Evolutionary conservation across 2,329 filamentous ascomycete species (phyloP).

Genomic region (Sporothrix schenckii): DNA sequence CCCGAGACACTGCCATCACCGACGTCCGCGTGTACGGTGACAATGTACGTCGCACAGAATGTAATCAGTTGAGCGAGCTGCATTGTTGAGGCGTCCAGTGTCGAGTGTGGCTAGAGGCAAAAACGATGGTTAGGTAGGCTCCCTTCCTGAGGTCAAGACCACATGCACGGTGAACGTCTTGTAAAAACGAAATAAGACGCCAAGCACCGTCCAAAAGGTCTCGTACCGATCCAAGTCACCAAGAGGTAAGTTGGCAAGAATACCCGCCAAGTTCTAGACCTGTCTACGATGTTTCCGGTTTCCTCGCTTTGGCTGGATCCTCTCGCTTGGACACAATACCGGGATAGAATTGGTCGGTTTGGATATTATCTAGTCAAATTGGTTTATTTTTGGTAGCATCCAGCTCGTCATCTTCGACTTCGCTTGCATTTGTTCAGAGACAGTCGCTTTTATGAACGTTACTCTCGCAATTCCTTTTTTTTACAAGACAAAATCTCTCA

Average conservation of each 20-base stretch:
- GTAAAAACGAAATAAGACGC: background rate
- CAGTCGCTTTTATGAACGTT: background rate
- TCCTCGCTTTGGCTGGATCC: background rate
- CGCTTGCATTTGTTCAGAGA: background rate
- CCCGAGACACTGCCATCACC: conserved; percentile 5
- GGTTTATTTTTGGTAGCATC: background rate
- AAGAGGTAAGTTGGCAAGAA: too few species aligned
- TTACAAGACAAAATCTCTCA: background rate
- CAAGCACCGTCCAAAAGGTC: background rate
- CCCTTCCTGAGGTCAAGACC: background rate
- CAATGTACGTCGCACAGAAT: background rate
- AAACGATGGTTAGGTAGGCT: too few species aligned
- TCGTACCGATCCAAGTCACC: background rate
- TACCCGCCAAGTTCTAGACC: background rate
- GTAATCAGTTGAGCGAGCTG: background rate
- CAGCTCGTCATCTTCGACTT: background rate
- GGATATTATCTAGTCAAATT: background rate
- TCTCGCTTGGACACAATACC: conserved; percentile 1
- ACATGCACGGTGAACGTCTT: background rate
- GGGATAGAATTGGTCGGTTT: background rate
- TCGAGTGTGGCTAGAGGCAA: background rate
- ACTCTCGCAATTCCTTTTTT: background rate
- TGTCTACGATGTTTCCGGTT: background rate
- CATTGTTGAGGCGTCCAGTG: background rate
- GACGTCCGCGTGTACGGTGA: background rate